Percentiles rank a stretch among this genome's conserved stretches.
Evolutionary conservation across 2,329 filamentous ascomycete species (phyloP).

Genomic region (Tolypocladium sp.): DNA sequence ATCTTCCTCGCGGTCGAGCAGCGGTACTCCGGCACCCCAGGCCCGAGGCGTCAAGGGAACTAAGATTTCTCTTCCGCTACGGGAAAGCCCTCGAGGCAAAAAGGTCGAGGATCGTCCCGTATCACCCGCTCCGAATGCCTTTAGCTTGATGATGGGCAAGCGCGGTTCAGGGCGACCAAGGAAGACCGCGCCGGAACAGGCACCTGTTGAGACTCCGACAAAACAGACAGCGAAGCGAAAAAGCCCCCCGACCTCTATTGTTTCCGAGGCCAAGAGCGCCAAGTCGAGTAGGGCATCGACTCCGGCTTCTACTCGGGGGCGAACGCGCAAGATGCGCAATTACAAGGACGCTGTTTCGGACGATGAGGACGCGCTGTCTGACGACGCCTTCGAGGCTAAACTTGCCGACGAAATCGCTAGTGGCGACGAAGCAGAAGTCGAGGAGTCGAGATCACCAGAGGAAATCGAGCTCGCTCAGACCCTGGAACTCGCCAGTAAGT

Average conservation of each 20-base stretch:
- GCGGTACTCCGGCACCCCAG: conserved; percentile 11
- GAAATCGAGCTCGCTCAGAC: conserved; percentile 58
- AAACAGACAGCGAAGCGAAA: conserved; percentile 22
- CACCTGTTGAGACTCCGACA: conserved; percentile 8
- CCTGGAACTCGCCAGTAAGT: conserved; percentile 66
- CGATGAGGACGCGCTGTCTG: conserved; percentile 43
- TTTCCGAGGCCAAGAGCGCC: conserved; percentile 52
- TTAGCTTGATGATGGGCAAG: conserved; percentile 45
- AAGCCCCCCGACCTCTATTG: conserved; percentile 14
- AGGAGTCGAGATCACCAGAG: conserved; percentile 35
- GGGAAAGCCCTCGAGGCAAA: conserved; percentile 24
- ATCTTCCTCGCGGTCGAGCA: conserved; percentile 29
- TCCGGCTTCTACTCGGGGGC: conserved; percentile 46
- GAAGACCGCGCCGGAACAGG: conserved; percentile 14
- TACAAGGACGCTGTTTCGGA: conserved; percentile 37
- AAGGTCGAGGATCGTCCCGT: conserved; percentile 13
- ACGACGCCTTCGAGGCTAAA: conserved; percentile 75
- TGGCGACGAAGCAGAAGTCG: conserved; percentile 26
- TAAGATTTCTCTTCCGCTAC: conserved; percentile 21
- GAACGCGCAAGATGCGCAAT: conserved; percentile 36
- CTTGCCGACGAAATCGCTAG: conserved; percentile 53
- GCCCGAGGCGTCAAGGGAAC: conserved; percentile 7
- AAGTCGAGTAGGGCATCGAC: conserved; percentile 71
- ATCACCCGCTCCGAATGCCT: conserved; percentile 31
- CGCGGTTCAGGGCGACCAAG: conserved; percentile 12